Base-by-base conservation (phyloP, 495 filamentous ascomycete genomes). In the Aspergillus nanangensis region DNA sequence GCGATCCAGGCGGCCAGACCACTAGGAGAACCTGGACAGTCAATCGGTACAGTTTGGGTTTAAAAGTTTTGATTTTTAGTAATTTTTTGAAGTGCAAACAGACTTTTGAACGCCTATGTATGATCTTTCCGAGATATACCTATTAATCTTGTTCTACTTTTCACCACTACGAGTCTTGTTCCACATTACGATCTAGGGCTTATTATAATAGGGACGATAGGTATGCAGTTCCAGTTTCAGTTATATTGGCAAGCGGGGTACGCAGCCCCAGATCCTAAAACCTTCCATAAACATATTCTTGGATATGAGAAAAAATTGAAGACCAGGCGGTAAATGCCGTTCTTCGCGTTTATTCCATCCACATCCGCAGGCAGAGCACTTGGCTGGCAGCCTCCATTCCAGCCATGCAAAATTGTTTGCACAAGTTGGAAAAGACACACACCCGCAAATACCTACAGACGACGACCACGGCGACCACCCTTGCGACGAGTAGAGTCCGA, bases 381-480 rank as follows among this genome's bases (percentile, higher is more conserved):
- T 55, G 50, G 61, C 61, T 48, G 53, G 53, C 52, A 60, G 59
- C 59, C 62, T 57, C 65, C 61, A 59, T 53, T 58, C 65, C 66
- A 65, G 48, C 60, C 61, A 60, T 39, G 52, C 56, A 61, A 52
- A 29, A n/a, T 23, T 34, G 52, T 49, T 55, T 48, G 56, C 49
- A 60, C 36, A 53, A 50, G 52, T 53, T 49, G 58, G 52, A 58
- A 52, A 55, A 51, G 51, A 51, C 44, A 54, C 43, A 55, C 21
- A 51, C 51, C 49, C 50, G 61, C 66, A 71, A 50, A 65, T 57
- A 64, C 69, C 83, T 78, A 97, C 70, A 99, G 84, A 92, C 93
- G 91, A 75, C 93, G 93, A 96, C 93, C 93, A 86, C 93, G 91
- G 74, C 93, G 88, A 95, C 93, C 93, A 76, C 93, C 93, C 86